These are phyloP conservation scores for Hypsizygus marmoreus DNA, from an alignment of 768 basidiomycete genomes.

Conservation along the genomic window DNA sequence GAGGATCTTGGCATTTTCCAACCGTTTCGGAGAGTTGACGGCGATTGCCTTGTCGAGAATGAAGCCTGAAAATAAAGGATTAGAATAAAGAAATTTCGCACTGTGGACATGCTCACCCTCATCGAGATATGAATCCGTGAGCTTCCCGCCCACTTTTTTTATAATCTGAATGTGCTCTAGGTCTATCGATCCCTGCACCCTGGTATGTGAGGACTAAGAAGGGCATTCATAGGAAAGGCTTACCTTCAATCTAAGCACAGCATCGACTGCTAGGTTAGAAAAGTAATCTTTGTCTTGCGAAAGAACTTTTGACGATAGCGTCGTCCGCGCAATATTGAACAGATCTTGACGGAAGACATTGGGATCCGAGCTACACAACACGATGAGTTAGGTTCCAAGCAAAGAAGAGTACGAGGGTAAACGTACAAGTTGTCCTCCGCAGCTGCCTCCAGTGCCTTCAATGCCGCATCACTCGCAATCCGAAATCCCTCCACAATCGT, in stretches of 20 bases:
- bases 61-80: slow-evolving; percentile 64
- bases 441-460: slow-evolving; percentile 80
- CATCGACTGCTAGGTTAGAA: slow-evolving; percentile 95
- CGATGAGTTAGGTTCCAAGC: neutral
- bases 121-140: slow-evolving; percentile 97
- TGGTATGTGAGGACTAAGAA: neutral
- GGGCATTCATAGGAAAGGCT: neutral
- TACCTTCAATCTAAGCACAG: slow-evolving; percentile 89
- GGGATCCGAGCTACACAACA: slow-evolving; percentile 60
- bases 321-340: slow-evolving; percentile 96
- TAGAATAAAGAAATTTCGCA: neutral
- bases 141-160: slow-evolving; percentile 99
- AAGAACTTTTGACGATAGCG: slow-evolving; percentile 93
- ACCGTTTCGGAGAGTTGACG: slow-evolving; percentile 90
- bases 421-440: slow-evolving; percentile 85
- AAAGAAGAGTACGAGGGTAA: neutral
- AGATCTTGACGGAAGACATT: slow-evolving; percentile 83
- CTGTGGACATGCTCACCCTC: slow-evolving; percentile 67
- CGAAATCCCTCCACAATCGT: slow-evolving; percentile 97
- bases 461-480: slow-evolving; percentile 83
- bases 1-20: slow-evolving; percentile 94
- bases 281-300: slow-evolving; percentile 98
- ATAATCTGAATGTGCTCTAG: slow-evolving; percentile 99
- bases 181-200: slow-evolving; percentile 85
- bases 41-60: slow-evolving; percentile 97